phyloP scores from a whole-genome alignment of 2,329 filamentous ascomycete genomes.

The Pleurostoma richardsiae region DNA sequence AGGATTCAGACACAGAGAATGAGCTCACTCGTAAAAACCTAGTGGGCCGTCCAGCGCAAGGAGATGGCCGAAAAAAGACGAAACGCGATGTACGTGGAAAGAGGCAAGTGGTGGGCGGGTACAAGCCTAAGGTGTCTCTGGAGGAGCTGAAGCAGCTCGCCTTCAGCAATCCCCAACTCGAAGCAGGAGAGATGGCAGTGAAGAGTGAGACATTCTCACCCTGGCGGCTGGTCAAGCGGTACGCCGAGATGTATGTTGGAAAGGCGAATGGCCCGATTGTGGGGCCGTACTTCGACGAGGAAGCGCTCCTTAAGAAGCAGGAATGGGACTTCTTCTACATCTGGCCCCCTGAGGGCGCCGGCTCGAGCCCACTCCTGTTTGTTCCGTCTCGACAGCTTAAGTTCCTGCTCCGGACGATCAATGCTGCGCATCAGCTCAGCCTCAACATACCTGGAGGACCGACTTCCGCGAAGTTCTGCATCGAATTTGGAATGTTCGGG shows the following conservation, averaged over 20 bases:
- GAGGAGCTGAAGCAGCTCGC: background rate
- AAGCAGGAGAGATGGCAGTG: conserved; percentile 16
- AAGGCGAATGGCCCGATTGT: conserved; percentile 44
- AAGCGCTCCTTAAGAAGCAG: conserved; percentile 51
- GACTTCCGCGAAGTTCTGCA: conserved; percentile 49
- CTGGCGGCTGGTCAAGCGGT: conserved; percentile 50
- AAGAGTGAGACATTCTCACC: conserved; percentile 35
- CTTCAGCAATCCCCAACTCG: too few species aligned
- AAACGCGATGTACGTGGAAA: too few species aligned
- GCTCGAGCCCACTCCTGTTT: conserved; percentile 56
- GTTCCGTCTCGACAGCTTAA: conserved; percentile 63
- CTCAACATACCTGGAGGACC: conserved; percentile 54
- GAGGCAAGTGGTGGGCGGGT: background rate
- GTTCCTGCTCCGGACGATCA: conserved; percentile 60
- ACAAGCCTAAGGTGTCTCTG: background rate
- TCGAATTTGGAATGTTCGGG: conserved; percentile 55
- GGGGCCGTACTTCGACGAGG: conserved; percentile 46
- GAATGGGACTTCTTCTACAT: conserved; percentile 76
- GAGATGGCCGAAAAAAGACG: too few species aligned
- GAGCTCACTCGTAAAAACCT: too few species aligned
- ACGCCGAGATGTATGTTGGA: conserved; percentile 55
- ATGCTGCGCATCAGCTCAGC: conserved; percentile 45
- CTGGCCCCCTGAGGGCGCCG: conserved; percentile 40
- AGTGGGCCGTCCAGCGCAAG: too few species aligned
- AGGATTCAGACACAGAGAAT: too few species aligned